Percentiles rank a stretch among this genome's conserved stretches.
phyloP scores from a whole-genome alignment of 352 stramenopile species.

The Pythium rhizo-oryzae region DNA sequence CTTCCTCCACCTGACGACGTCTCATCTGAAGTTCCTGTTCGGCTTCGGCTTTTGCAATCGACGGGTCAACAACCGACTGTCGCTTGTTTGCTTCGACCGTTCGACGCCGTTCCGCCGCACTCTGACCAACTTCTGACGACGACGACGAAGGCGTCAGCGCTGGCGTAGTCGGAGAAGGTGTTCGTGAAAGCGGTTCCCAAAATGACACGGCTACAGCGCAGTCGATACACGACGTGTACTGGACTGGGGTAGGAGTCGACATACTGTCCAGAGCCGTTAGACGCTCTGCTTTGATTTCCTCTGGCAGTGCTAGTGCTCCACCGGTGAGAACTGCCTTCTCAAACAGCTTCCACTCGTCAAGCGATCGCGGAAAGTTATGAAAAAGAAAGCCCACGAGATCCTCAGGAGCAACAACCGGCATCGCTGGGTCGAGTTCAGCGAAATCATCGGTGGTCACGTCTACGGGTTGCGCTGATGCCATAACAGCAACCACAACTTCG shows the following conservation, averaged over 20 bases:
- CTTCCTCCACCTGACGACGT: constrained; percentile 12
- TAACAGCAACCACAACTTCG: constrained; percentile 47
- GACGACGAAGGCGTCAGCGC: constrained; percentile 14
- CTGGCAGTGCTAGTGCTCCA: neutral
- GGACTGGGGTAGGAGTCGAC: neutral
- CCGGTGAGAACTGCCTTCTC: constrained; percentile 31
- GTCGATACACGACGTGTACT: neutral
- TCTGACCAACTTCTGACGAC: neutral
- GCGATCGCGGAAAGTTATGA: constrained; percentile 57
- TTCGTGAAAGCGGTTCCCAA: neutral
- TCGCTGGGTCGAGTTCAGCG: neutral
- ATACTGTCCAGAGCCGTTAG: constrained; percentile 4
- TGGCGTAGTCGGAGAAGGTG: constrained; percentile 1
- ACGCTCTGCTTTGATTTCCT: constrained; percentile 4
- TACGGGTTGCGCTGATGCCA: neutral
- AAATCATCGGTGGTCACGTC: neutral
- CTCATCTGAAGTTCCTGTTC: constrained; percentile 7
- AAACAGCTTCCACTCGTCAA: constrained; percentile 60
- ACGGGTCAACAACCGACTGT: constrained; percentile 9
- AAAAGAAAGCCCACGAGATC: constrained; percentile 38
- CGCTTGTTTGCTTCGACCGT: constrained; percentile 8
- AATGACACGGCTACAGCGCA: constrained; percentile 3
- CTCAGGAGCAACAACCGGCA: neutral
- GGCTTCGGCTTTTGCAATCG: constrained; percentile 20
- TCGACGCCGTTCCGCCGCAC: constrained; percentile 1